Conservation (phyloP, 495 filamentous ascomycete species). For the Amphirosellinia nigrospora region DNA sequence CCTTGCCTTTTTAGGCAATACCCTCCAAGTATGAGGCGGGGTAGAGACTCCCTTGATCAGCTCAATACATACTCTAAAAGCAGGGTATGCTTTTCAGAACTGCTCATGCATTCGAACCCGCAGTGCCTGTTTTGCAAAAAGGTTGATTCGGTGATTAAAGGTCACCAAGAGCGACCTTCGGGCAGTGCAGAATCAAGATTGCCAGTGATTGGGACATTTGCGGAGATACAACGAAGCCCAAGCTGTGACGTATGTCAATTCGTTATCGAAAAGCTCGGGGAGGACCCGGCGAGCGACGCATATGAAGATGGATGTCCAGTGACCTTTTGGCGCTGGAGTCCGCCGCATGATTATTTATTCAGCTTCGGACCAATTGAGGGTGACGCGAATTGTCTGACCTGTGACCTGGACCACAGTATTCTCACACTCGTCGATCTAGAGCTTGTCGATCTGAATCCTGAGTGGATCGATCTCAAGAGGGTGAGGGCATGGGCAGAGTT, state of each 20-base stretch:
- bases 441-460: neutral
- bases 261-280: neutral
- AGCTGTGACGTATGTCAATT: neutral
- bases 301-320: neutral
- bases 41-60: no score
- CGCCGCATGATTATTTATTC: neutral
- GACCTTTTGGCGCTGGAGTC: neutral
- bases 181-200: neutral
- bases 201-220: neutral
- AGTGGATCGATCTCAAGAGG: neutral
- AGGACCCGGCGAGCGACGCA: neutral
- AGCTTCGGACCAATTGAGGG: neutral
- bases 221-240: neutral
- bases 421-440: neutral
- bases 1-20: no score
- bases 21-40: no score
- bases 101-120: neutral
- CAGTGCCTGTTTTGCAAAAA: neutral
- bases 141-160: neutral
- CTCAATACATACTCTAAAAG: no score
- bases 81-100: neutral
- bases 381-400: neutral
- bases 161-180: neutral
- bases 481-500: neutral
- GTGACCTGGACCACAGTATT: neutral